phyloP scores from a whole-genome alignment of 768 basidiomycete species.

The Lepiota venenata region DNA sequence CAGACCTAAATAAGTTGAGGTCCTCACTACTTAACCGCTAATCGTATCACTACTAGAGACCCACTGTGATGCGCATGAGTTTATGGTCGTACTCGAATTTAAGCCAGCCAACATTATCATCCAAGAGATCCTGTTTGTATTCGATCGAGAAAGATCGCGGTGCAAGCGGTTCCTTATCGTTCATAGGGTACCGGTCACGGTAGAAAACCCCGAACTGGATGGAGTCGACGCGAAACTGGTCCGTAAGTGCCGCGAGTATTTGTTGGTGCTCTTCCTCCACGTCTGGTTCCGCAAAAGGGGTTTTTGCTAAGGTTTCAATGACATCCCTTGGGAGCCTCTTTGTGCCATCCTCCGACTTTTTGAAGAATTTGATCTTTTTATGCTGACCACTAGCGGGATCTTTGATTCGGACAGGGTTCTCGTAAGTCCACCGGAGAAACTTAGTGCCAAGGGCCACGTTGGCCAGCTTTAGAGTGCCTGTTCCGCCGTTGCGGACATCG shows the following conservation, averaged over 20 bases:
- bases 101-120: constrained; percentile 47
- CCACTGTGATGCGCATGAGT: constrained; percentile 57
- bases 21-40: neutral
- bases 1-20: constrained; percentile 45
- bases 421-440: constrained; percentile 43
- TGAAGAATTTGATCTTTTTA: constrained; percentile 36
- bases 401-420: constrained; percentile 37
- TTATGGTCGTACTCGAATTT: constrained; percentile 69
- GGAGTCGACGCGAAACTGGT: constrained; percentile 50
- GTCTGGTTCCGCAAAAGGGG: constrained; percentile 52
- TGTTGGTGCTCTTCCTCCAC: constrained; percentile 45
- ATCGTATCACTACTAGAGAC: constrained; percentile 13
- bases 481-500: constrained; percentile 57
- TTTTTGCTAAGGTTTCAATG: constrained; percentile 43
- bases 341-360: neutral
- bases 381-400: constrained; percentile 16
- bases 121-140: constrained; percentile 53
- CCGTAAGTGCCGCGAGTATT: constrained; percentile 40
- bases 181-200: constrained; percentile 29
- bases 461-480: constrained; percentile 39
- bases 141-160: constrained; percentile 66
- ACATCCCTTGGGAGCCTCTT: constrained; percentile 14
- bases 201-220: constrained; percentile 70
- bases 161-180: constrained; percentile 23
- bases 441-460: constrained; percentile 32